Conservation (phyloP, 768 basidiomycete species). For the Boletus rubescentipes region DNA sequence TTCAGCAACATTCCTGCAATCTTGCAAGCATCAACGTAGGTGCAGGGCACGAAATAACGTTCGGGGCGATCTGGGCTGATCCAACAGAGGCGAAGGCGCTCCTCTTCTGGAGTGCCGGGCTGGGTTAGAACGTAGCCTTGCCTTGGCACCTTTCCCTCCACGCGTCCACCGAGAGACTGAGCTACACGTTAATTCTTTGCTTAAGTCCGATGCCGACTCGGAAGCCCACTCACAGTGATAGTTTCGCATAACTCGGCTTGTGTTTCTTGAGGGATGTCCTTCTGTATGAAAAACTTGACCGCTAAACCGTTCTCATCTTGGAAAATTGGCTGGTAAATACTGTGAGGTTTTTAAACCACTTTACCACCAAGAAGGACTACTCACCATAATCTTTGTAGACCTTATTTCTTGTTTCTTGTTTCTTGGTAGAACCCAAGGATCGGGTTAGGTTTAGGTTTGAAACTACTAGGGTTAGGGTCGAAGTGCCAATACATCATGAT, state of each 20-base stretch:
- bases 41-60: slow-evolving; percentile 76
- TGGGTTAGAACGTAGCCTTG: slow-evolving; percentile 74
- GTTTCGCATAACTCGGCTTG: slow-evolving; percentile 74
- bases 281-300: slow-evolving; percentile 84
- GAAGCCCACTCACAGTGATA: slow-evolving; percentile 52
- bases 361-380: background rate
- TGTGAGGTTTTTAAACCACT: background rate
- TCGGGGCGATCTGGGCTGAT: slow-evolving; percentile 66
- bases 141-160: slow-evolving; percentile 76
- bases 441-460: slow-evolving; percentile 34
- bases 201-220: background rate
- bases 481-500: background rate
- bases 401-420: background rate
- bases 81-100: slow-evolving; percentile 77
- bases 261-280: slow-evolving; percentile 65
- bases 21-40: slow-evolving; percentile 83
- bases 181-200: slow-evolving; percentile 2
- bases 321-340: slow-evolving; percentile 58
- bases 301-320: slow-evolving; percentile 66
- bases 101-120: slow-evolving; percentile 65
- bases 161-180: slow-evolving; percentile 71
- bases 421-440: slow-evolving; percentile 27
- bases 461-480: slow-evolving; percentile 23
- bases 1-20: slow-evolving; percentile 69
- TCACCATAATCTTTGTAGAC: slow-evolving; percentile 20